Percentiles rank a stretch among this genome's conserved stretches.
These are phyloP conservation scores for Cicer cuneatum DNA, from an alignment of 306 rosid genomes.

Conservation along the genomic window DNA sequence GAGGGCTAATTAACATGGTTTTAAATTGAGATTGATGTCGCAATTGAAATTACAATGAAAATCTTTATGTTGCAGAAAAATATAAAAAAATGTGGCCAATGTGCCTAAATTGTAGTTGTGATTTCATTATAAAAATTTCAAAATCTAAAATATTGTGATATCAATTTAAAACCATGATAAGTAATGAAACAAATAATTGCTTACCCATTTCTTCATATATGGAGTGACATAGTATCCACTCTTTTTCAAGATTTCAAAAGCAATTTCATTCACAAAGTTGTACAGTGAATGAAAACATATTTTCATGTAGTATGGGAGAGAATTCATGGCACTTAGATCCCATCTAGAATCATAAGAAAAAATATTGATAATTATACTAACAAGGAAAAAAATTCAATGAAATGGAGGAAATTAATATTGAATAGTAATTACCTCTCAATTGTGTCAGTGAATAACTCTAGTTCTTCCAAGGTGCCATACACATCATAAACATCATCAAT, in stretches of 20 bases:
- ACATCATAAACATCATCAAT: slow-evolving; percentile 27
- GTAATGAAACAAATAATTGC: not conserved
- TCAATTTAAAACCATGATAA: too few species aligned
- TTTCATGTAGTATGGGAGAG: slow-evolving; percentile 33
- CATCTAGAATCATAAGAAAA: slow-evolving; percentile 6
- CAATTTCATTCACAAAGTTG: not conserved
- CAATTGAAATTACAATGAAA: too few species aligned
- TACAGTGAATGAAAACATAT: not conserved
- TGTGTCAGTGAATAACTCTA: slow-evolving; percentile 24
- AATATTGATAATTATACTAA: not conserved
- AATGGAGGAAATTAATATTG: not conserved
- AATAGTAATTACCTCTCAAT: not conserved
- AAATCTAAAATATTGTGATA: too few species aligned
- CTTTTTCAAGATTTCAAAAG: not conserved
- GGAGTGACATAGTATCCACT: not conserved
- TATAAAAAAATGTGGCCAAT: too few species aligned
- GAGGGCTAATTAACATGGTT: not conserved
- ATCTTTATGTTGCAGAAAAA: too few species aligned
- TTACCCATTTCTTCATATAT: slow-evolving; percentile 10
- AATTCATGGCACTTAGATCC: not conserved
- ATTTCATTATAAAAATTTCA: too few species aligned
- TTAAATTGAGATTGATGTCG: too few species aligned
- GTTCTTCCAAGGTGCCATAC: slow-evolving; percentile 14
- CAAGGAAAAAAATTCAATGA: not conserved
- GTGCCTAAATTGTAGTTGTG: too few species aligned